Evolutionary conservation across 2,329 filamentous ascomycete genomes (phyloP).

Genomic region (Paraphaeosphaeria sporulosa): DNA sequence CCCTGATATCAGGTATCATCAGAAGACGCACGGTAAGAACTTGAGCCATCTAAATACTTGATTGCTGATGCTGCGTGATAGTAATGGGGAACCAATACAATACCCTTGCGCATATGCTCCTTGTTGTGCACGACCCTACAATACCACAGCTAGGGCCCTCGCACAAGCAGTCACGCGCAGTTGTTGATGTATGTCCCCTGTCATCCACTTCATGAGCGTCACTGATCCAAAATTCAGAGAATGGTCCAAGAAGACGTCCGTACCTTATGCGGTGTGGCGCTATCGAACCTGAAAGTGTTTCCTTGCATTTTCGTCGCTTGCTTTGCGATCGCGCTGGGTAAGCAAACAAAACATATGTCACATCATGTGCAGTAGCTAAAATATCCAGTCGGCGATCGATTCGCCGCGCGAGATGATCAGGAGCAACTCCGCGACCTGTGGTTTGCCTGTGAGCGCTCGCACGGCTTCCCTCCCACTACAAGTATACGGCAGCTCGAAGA

Average conservation of each 20-base stretch:
- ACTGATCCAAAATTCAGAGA: slow-evolving; percentile 17
- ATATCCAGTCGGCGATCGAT: slow-evolving; percentile 43
- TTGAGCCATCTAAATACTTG: not conserved
- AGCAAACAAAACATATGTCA: slow-evolving; percentile 8
- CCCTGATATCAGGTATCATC: slow-evolving; percentile 45
- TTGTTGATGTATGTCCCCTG: slow-evolving; percentile 34
- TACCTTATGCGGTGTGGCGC: slow-evolving; percentile 44
- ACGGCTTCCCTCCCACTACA: slow-evolving; percentile 45
- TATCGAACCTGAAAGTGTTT: slow-evolving; percentile 44
- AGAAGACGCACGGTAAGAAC: slow-evolving; percentile 40
- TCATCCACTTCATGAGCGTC: not conserved
- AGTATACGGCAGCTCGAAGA: slow-evolving; percentile 43
- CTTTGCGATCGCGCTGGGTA: slow-evolving; percentile 46
- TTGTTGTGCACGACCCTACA: slow-evolving; percentile 46
- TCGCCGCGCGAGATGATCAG: slow-evolving; percentile 40
- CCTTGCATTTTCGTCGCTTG: slow-evolving; percentile 47
- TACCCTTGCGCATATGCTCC: slow-evolving; percentile 44
- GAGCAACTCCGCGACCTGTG: slow-evolving; percentile 39
- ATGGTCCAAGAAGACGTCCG: slow-evolving; percentile 46
- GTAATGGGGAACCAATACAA: slow-evolving; percentile 46
- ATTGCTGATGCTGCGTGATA: not conserved
- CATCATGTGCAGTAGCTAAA: not conserved
- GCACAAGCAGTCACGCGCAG: slow-evolving; percentile 39
- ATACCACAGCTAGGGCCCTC: slow-evolving; percentile 47
- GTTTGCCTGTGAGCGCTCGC: slow-evolving; percentile 40